Conservation (phyloP, 371 early-diverging fungal species). For the Synchytrium microbalum region DNA sequence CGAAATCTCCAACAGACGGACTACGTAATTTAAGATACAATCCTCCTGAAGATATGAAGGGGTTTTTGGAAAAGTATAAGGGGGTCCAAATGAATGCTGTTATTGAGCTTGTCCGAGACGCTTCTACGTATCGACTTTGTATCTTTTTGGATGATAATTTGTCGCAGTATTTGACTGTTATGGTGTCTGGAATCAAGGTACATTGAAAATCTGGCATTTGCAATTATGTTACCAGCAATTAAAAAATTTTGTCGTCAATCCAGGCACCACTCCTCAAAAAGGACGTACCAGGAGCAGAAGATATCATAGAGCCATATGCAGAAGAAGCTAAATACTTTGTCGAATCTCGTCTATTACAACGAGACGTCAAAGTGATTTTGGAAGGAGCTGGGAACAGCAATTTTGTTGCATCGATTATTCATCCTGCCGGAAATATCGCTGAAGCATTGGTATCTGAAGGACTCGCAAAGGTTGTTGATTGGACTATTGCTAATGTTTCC, state of each 20-base stretch:
- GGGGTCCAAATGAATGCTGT: constrained; percentile 70
- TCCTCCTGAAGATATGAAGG: constrained; percentile 58
- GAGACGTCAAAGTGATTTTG: constrained; percentile 76
- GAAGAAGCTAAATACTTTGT: constrained; percentile 90
- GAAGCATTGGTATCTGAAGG: constrained; percentile 77
- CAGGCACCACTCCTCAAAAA: constrained; percentile 69
- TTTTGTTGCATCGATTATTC: constrained; percentile 71
- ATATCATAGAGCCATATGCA: constrained; percentile 78
- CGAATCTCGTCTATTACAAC: constrained; percentile 81
- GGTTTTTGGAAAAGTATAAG: constrained; percentile 72
- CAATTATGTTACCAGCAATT: too few relatives aligned
- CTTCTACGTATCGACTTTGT: constrained; percentile 72
- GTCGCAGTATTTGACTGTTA: constrained; percentile 65
- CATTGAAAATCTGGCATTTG: too few relatives aligned
- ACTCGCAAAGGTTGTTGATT: constrained; percentile 81
- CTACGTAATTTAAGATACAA: constrained; percentile 19
- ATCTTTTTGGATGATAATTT: constrained; percentile 47
- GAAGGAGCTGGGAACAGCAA: constrained; percentile 58
- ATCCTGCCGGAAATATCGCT: constrained; percentile 88
- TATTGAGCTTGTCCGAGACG: background rate
- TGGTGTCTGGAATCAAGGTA: constrained; percentile 74
- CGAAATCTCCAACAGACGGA: constrained; percentile 40
- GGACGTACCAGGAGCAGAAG: constrained; percentile 60
- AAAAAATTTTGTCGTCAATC: too few relatives aligned
- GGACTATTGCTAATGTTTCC: constrained; percentile 72